A percentile compares a stretch with the other conserved stretches of the same genome.
phyloP scores from a whole-genome alignment of 2,329 filamentous ascomycete genomes.

The Periconia macrospinosa region DNA sequence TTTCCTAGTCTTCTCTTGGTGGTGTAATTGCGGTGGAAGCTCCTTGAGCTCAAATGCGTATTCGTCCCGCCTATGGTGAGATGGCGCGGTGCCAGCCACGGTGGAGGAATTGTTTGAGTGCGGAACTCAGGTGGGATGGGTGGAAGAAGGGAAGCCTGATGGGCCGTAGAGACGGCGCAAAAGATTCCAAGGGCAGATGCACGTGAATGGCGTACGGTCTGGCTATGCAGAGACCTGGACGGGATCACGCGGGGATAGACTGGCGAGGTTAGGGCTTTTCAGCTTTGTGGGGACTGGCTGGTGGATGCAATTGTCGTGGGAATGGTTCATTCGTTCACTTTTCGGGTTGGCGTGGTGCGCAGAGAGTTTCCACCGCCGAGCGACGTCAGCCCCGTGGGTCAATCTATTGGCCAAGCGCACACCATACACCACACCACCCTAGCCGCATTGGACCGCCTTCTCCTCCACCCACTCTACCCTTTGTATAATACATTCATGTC shows the following conservation, averaged over 20 bases:
- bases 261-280: background rate
- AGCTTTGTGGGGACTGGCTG: background rate
- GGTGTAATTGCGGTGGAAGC: conserved; percentile 13
- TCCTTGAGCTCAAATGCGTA: conserved; percentile 37
- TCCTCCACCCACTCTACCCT: background rate
- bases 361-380: background rate
- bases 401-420: background rate
- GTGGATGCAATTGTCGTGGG: background rate
- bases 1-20: conserved; percentile 3
- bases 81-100: conserved; percentile 28
- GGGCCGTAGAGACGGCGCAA: background rate
- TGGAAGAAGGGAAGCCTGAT: background rate
- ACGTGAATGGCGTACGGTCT: background rate
- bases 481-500: background rate
- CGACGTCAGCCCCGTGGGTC: background rate
- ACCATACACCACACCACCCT: background rate
- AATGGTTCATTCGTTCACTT: background rate
- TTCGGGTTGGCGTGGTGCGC: background rate
- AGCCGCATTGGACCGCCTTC: background rate
- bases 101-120: conserved; percentile 12
- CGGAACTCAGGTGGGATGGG: conserved; percentile 1
- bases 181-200: no score
- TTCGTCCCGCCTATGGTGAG: conserved; percentile 18
- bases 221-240: background rate
- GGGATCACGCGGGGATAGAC: background rate